phyloP scores from a whole-genome alignment of 371 early-diverging fungal genomes.

The Zychaea mexicana region DNA sequence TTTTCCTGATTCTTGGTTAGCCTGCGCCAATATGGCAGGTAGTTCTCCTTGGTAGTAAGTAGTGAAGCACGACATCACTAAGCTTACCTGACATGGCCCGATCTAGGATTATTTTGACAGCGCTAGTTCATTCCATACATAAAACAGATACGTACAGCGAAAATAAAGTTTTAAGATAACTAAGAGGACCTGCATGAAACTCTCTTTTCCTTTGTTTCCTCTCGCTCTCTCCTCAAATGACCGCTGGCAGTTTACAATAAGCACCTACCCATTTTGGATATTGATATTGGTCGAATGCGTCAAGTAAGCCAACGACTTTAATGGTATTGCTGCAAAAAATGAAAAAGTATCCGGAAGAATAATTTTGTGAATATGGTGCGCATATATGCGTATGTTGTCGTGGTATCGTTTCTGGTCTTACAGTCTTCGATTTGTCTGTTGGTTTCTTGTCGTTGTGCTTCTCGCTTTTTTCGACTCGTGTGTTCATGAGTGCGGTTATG shows the following conservation, averaged over 20 bases:
- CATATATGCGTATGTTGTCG: not conserved
- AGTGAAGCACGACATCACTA: no score
- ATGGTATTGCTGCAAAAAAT: conserved; percentile 43
- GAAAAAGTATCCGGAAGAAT: not conserved
- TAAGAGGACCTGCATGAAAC: not conserved
- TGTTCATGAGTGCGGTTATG: conserved; percentile 24
- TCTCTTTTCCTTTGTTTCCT: not conserved
- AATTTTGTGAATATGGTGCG: no score
- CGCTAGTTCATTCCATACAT: conserved; percentile 34
- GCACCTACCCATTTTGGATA: conserved; percentile 70
- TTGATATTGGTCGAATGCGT: conserved; percentile 64
- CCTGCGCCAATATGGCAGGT: no score
- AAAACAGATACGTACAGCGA: no score
- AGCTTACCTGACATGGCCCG: conserved; percentile 66
- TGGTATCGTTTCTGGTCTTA: conserved; percentile 18
- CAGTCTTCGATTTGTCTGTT: conserved; percentile 56
- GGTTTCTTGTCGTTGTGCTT: conserved; percentile 19
- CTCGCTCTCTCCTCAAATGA: no score
- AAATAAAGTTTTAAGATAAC: no score
- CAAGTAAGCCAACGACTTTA: conserved; percentile 61
- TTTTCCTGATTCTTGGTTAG: not conserved
- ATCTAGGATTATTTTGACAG: conserved; percentile 65
- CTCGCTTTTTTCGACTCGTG: conserved; percentile 18
- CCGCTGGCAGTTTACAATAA: no score
- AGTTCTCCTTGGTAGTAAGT: no score